Percentiles rank a stretch among this genome's conserved stretches.
phyloP scores from a whole-genome alignment of 805 yeast genomes.

The Teunomyces cretensis region DNA sequence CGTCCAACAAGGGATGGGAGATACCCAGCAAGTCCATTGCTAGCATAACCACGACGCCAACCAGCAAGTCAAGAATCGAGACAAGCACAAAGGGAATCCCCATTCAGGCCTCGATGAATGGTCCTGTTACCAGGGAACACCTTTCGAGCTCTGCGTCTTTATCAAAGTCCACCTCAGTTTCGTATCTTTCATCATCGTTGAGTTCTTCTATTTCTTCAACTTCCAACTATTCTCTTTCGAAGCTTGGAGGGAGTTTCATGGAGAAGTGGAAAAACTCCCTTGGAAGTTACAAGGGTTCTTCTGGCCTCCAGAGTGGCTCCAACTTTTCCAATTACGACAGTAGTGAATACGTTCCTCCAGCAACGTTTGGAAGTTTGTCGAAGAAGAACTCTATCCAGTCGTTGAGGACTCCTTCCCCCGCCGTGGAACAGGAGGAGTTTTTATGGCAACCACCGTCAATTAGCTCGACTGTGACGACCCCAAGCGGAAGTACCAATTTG shows the following conservation, averaged over 20 bases:
- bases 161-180: slow-evolving; percentile 37
- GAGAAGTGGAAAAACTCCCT: slow-evolving; percentile 45
- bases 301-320: not conserved
- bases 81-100: slow-evolving; percentile 20
- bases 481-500: not conserved
- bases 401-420: slow-evolving; percentile 37
- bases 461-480: slow-evolving; percentile 2
- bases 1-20: slow-evolving; percentile 48
- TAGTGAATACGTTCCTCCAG: slow-evolving; percentile 13
- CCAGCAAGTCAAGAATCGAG: slow-evolving; percentile 13
- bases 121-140: not conserved
- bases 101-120: slow-evolving; percentile 11
- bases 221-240: slow-evolving; percentile 39
- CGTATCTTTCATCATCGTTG: slow-evolving; percentile 42
- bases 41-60: slow-evolving; percentile 18
- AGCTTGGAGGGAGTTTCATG: slow-evolving; percentile 42
- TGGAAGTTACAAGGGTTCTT: slow-evolving; percentile 13
- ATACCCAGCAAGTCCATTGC: slow-evolving; percentile 40
- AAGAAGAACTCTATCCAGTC: slow-evolving; percentile 29
- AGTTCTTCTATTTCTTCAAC: slow-evolving; percentile 36
- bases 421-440: slow-evolving; percentile 32
- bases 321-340: slow-evolving; percentile 5
- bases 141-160: slow-evolving; percentile 23
- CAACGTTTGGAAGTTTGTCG: slow-evolving; percentile 15
- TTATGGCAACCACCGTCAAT: slow-evolving; percentile 14